Percentiles rank a stretch among this genome's conserved stretches.
phyloP scores from a whole-genome alignment of 148 eudicot genomes.

The Arbutus unedo region DNA sequence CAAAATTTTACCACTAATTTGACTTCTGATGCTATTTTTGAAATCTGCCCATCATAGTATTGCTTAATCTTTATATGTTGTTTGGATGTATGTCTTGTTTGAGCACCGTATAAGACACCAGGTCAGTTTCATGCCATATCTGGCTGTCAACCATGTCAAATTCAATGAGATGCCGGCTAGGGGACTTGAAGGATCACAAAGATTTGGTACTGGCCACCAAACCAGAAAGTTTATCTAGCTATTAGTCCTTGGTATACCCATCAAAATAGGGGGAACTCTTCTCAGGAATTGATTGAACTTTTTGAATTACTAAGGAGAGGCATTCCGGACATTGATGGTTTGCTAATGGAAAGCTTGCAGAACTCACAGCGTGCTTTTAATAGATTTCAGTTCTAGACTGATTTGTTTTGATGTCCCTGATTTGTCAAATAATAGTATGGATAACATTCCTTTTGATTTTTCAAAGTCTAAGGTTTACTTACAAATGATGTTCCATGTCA shows the following conservation, averaged over 20 bases:
- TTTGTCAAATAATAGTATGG: neutral
- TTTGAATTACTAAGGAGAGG: neutral
- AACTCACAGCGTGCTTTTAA: neutral
- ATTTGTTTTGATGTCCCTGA: neutral
- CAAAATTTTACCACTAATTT: neutral
- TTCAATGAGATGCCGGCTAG: neutral
- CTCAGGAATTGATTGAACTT: neutral
- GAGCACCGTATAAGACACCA: neutral
- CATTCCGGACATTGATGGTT: neutral
- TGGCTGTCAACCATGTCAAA: neutral
- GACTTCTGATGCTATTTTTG: neutral
- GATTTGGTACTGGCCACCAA: neutral
- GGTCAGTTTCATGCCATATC: neutral
- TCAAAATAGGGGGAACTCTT: neutral
- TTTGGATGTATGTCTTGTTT: neutral
- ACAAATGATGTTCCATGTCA: neutral
- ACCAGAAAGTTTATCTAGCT: neutral
- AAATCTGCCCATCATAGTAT: neutral
- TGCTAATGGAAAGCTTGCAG: slow-evolving; percentile 5
- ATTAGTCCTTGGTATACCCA: no score
- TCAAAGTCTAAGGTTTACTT: neutral
- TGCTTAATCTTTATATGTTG: no score
- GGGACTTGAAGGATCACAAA: no score
- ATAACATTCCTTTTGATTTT: neutral
- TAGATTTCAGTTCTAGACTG: neutral